Evolutionary conservation across 2,329 filamentous ascomycete species (phyloP), one percentile per base, ranked within the genome.

Genomic region (Nigrograna mackinnonii): DNA sequence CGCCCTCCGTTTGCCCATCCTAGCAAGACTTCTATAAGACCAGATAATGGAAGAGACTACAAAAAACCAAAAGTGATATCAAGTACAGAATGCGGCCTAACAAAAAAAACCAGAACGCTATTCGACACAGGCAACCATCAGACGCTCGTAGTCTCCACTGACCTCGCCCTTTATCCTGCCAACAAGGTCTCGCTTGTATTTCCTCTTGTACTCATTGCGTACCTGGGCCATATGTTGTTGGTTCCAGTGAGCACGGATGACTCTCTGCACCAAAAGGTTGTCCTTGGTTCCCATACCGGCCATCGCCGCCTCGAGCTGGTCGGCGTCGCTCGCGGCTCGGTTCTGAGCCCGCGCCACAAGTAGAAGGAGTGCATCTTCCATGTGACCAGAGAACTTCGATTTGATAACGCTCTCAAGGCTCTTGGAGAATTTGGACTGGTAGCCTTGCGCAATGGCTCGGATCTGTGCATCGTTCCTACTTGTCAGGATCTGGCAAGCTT

Each of bases 351-450:
- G 78, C 9, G 80, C 79, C n/a, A 96, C 74, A 67, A 96, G 90
- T 64, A 84, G 84, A 19, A 94, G 71, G 1, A 97, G 79, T 0
- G 90, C 90, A 13, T 89, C 82, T 65, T 91, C 78, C 91, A 97
- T 96, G 64, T 97, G 92, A 1, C 92, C 92, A 0, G 85, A 88
- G 70, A 96, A 96, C 59, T 94, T 84, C 72, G 82, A 87, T 49
- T 83, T 82, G 55, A 97, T 83, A 37, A 90, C 84, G 22, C 82
- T 79, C 50, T 89, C 84, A 2, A 97, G 76, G 11, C 81, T 74
- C 28, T 79, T 79, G 16, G 84, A 80, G 65, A 91, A 95, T 48
- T 84, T 85, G 39, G 83, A 76, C 57, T 84, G 77, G 71, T 95
- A 97, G 1, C 83, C 78, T 39, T 87, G 80, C 11, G 80, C 79